Percentiles rank a stretch among this genome's conserved stretches.
Conservation (phyloP, 371 early-diverging fungal genomes). For the Mortierella sp. region DNA sequence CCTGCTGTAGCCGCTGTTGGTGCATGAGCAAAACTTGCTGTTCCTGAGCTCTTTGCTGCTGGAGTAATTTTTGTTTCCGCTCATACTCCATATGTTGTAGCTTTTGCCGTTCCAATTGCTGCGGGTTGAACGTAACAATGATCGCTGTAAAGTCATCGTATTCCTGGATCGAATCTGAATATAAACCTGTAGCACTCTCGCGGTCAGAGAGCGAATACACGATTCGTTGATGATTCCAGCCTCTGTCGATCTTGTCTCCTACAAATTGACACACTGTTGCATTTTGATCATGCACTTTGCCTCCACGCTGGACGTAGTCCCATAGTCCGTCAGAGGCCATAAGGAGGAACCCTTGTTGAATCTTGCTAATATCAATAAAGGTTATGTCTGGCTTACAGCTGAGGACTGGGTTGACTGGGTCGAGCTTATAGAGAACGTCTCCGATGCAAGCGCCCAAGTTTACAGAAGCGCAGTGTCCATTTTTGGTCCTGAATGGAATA, state of each 20-base stretch:
- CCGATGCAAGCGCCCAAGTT: conserved; percentile 76
- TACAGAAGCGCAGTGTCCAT: conserved; percentile 67
- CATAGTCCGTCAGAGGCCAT: conserved; percentile 59
- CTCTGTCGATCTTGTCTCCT: conserved; percentile 54
- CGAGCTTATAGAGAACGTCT: conserved; percentile 75
- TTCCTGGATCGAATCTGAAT: conserved; percentile 55
- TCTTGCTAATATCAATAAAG: conserved; percentile 59
- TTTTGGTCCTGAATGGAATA: conserved; percentile 55
- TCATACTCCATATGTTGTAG: conserved; percentile 1
- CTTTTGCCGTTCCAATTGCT: conserved; percentile 14
- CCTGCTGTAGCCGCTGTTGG: conserved; percentile 7
- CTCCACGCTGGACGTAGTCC: conserved; percentile 53
- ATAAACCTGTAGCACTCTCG: conserved; percentile 40
- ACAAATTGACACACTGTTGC: conserved; percentile 49
- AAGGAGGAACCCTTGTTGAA: conserved; percentile 52
- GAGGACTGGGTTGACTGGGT: conserved; percentile 67
- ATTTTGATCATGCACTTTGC: conserved; percentile 55
- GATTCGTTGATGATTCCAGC: conserved; percentile 52
- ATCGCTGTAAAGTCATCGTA: conserved; percentile 60
- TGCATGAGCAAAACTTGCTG: conserved; percentile 14
- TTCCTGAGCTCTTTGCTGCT: conserved; percentile 10
- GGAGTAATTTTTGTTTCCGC: neutral
- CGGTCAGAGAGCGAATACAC: conserved; percentile 51
- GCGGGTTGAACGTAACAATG: conserved; percentile 36
- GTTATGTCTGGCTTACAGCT: conserved; percentile 74